Evolutionary conservation across 306 rosid genomes (phyloP).

Genomic region (Aeschynomene evenia): DNA sequence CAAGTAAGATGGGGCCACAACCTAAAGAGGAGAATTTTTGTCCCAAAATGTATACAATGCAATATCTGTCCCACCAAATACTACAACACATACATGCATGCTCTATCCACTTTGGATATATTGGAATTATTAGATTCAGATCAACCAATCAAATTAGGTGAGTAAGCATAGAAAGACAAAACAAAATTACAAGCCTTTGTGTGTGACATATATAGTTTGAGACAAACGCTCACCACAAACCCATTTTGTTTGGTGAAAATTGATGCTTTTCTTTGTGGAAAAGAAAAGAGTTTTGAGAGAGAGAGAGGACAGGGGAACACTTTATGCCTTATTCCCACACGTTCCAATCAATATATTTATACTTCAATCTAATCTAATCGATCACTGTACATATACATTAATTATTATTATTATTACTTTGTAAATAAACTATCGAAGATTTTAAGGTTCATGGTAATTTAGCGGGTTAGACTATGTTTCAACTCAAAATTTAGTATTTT

Average conservation of each 20-base stretch:
- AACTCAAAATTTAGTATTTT: too few species aligned
- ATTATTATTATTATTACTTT: too few species aligned
- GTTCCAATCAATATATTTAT: conserved; percentile 29
- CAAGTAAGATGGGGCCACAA: conserved; percentile 49
- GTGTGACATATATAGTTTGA: conserved; percentile 31
- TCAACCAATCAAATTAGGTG: conserved; percentile 36
- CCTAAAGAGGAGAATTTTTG: conserved; percentile 44
- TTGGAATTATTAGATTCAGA: conserved; percentile 11
- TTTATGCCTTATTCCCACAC: conserved; percentile 56
- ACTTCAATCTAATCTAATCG: conserved; percentile 26
- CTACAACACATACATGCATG: conserved; percentile 33
- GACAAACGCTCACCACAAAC: conserved; percentile 1
- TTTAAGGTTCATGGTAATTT: too few species aligned
- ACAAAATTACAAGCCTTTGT: conserved; percentile 9
- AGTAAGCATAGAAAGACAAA: conserved; percentile 52
- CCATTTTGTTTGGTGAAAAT: conserved; percentile 10
- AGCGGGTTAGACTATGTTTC: too few species aligned
- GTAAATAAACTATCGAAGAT: too few species aligned
- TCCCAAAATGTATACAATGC: conserved; percentile 31
- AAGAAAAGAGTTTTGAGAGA: conserved; percentile 32
- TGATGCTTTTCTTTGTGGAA: conserved; percentile 10
- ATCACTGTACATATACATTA: conserved; percentile 22
- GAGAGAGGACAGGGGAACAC: conserved; percentile 55
- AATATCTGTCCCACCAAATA: conserved; percentile 37
- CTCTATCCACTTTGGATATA: conserved; percentile 42